Percentiles rank a stretch among this genome's conserved stretches.
These are phyloP conservation scores for Colletotrichum sp. DNA, from an alignment of 2,329 filamentous ascomycete species.

Conservation along the genomic window DNA sequence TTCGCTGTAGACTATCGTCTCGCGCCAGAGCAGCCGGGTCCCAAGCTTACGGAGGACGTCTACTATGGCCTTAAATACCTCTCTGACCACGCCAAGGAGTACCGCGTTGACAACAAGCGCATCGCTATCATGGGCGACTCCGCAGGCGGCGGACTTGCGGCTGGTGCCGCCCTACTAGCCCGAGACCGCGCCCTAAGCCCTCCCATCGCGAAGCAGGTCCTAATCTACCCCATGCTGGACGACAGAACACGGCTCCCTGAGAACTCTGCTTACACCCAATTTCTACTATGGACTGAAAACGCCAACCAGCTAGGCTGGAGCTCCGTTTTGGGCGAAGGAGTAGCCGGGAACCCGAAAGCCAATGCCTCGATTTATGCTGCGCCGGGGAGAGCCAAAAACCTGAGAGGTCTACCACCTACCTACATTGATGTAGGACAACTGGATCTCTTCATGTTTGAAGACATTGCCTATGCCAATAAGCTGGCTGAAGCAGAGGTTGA, in stretches of 20 bases:
- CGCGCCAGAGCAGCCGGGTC: conserved; percentile 43
- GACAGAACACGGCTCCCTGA: conserved; percentile 24
- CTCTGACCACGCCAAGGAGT: conserved; percentile 23
- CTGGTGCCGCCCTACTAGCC: conserved; percentile 42
- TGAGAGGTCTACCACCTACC: conserved; percentile 34
- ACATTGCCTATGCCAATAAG: conserved; percentile 31
- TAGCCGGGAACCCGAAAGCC: not conserved
- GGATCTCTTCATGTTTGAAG: conserved; percentile 41
- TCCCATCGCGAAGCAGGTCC: conserved; percentile 34
- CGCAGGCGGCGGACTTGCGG: conserved; percentile 26
- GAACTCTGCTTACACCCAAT: not conserved
- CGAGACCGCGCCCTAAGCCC: conserved; percentile 29
- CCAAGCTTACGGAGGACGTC: conserved; percentile 38
- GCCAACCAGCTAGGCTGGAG: not conserved
- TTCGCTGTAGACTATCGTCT: conserved; percentile 46
- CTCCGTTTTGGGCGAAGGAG: not conserved
- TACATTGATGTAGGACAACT: conserved; percentile 43
- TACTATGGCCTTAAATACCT: conserved; percentile 34
- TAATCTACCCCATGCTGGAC: conserved; percentile 39
- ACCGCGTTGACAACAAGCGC: conserved; percentile 24
- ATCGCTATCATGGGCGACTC: conserved; percentile 27
- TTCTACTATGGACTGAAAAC: not conserved
- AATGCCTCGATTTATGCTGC: conserved; percentile 23
- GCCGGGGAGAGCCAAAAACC: conserved; percentile 24
- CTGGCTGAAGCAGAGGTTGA: conserved; percentile 34